Base-by-base conservation (phyloP, 2,329 filamentous ascomycete genomes). In the Ceratocystis papillata region DNA sequence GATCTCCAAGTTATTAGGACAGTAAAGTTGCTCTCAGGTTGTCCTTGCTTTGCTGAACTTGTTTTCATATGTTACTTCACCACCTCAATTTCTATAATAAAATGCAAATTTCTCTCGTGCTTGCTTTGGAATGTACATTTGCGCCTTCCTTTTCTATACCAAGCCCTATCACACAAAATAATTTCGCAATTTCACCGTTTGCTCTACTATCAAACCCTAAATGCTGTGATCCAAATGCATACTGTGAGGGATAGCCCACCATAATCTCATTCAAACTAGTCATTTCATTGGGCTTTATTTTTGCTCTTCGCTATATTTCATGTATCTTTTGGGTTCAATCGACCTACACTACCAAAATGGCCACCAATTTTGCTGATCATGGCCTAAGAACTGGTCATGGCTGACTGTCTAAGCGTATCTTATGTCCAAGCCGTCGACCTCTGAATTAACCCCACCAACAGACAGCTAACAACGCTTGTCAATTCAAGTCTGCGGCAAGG, bases 401-500 rank as follows among this genome's bases (percentile, higher is more conserved):
- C 48, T 10, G 48, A 10, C 48, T 25, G 48, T 53, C 48, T 53
- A 20, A 53, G 48, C 48, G 48, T 28, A 12, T 22, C 48, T 15
- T 53, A 15, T 4, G 25, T 53, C 37, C 10, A 41, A 41, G 37
- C 37, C 37, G 12, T 12, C 10, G 12, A 41, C 37, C 37, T 28
- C 8, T 53, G 48, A 28, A 28, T 5, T 53, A 53, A 15, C 7
- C 22, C 48, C 37, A 15, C 37, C 37, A 12, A 25, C 48, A 12
- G 48, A 53, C 8, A 53, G 8, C 48, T 15, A 53, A 53, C 22
- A 53, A 28, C 20, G 48, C 48, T 53, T 53, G 48, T 53, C 48
- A 53, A 25, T 53, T 15, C 48, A 53, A 59, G 28, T 30, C 28
- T 17, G 22, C 55, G 55, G 55, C 55, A 59, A 59, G 55, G 55